These are phyloP conservation scores for Penicillium sp. DNA, from an alignment of 2,329 filamentous ascomycete genomes.

Conservation along the genomic window DNA sequence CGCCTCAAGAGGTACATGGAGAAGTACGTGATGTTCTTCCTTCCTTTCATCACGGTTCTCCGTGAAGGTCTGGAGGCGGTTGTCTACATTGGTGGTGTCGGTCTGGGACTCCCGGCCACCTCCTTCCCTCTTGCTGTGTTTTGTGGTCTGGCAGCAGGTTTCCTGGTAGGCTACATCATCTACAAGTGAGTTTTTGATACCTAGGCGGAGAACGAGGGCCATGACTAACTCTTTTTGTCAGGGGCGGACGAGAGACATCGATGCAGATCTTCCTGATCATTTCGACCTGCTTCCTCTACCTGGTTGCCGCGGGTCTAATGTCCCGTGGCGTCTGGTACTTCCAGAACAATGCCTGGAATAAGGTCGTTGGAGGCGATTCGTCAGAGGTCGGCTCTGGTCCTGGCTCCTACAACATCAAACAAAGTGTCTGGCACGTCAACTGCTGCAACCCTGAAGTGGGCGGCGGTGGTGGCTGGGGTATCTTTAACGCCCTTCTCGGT, in stretches of 20 bases:
- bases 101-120: slow-evolving; percentile 69
- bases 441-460: slow-evolving; percentile 73
- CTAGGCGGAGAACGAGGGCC: too few relatives aligned
- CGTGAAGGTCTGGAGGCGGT: slow-evolving; percentile 84
- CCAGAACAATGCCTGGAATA: slow-evolving; percentile 59
- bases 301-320: slow-evolving; percentile 79
- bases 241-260: slow-evolving; percentile 62
- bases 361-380: slow-evolving; percentile 46
- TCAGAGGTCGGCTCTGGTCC: slow-evolving; percentile 64
- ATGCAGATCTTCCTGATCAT: slow-evolving; percentile 76
- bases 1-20: slow-evolving; percentile 64
- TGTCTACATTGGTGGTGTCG: slow-evolving; percentile 81
- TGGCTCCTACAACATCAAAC: slow-evolving; percentile 74
- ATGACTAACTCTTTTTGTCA: slow-evolving; percentile 9
- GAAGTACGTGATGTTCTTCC: slow-evolving; percentile 80
- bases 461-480: slow-evolving; percentile 76
- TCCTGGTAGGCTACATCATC: slow-evolving; percentile 67
- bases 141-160: slow-evolving; percentile 66
- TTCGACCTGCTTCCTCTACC: slow-evolving; percentile 79
- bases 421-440: slow-evolving; percentile 81
- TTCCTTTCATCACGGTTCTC: slow-evolving; percentile 85
- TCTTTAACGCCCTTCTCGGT: slow-evolving; percentile 81
- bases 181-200: slow-evolving; percentile 62
- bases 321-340: slow-evolving; percentile 74
- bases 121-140: slow-evolving; percentile 76